Percentiles rank a stretch among this genome's conserved stretches.
These are phyloP conservation scores for Anthracocystis setariae DNA, from an alignment of 1,284 basidiomycete species.

Conservation along the genomic window DNA sequence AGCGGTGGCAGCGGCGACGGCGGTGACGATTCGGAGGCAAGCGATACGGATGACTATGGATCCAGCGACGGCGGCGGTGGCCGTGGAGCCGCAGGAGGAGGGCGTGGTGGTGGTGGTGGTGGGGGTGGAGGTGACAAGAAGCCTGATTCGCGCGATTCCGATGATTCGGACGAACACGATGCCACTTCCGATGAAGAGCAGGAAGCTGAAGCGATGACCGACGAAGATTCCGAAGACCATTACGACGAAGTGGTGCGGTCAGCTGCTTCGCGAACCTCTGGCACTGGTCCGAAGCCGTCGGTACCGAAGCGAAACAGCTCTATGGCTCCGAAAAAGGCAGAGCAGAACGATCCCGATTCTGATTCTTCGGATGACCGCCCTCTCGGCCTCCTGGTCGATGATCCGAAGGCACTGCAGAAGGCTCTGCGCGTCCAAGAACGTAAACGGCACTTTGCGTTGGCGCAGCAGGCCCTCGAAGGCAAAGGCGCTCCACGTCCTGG, in stretches of 20 bases:
- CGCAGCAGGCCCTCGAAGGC: slow-evolving; percentile 36
- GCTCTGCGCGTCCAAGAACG: slow-evolving; percentile 42
- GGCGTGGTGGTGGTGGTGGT: slow-evolving; percentile 39
- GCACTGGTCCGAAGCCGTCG: slow-evolving; percentile 8
- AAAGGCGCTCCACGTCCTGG: slow-evolving; percentile 15
- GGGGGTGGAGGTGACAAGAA: slow-evolving; percentile 28
- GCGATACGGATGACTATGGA: slow-evolving; percentile 55
- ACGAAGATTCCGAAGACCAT: slow-evolving; percentile 54
- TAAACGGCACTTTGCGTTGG: slow-evolving; percentile 42
- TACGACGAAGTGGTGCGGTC: slow-evolving; percentile 26
- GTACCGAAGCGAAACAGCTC: slow-evolving; percentile 18
- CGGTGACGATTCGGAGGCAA: slow-evolving; percentile 22
- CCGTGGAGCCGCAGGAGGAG: slow-evolving; percentile 40
- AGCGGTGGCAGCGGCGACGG: slow-evolving; percentile 12
- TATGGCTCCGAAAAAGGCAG: slow-evolving; percentile 5
- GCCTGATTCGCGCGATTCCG: slow-evolving; percentile 25
- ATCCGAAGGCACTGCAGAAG: slow-evolving; percentile 44
- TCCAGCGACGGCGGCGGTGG: slow-evolving; percentile 57
- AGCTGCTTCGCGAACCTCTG: slow-evolving; percentile 9
- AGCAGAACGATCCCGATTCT: slow-evolving; percentile 24
- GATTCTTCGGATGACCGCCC: slow-evolving; percentile 51
- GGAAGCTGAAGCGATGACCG: slow-evolving; percentile 31
- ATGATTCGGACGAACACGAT: slow-evolving; percentile 19
- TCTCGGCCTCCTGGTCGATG: slow-evolving; percentile 46
- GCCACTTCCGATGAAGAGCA: slow-evolving; percentile 31